A percentile compares a stretch with the other conserved stretches of the same genome.
phyloP scores from a whole-genome alignment of 2,329 filamentous ascomycete species.

The Septoria linicola region DNA sequence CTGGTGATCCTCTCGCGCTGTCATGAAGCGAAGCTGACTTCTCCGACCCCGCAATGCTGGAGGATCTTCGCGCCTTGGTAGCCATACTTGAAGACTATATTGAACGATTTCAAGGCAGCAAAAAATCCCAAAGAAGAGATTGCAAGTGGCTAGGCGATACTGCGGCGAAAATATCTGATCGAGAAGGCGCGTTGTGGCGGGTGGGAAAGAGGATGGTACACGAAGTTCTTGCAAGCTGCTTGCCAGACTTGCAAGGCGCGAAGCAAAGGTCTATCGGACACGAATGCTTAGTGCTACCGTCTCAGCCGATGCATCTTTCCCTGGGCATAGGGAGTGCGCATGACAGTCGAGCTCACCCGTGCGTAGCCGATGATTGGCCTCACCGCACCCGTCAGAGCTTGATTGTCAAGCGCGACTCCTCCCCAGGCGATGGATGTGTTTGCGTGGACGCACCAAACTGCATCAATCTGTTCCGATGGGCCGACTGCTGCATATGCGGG shows the following conservation, averaged over 20 bases:
- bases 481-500: background rate
- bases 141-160: background rate
- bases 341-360: conserved; percentile 11
- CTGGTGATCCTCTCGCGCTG: conserved; percentile 32
- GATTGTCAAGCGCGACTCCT: conserved; percentile 11
- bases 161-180: background rate
- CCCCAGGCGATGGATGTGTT: background rate
- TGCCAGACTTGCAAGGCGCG: conserved; percentile 10
- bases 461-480: conserved; percentile 2
- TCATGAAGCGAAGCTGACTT: conserved; percentile 29
- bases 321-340: conserved; percentile 6
- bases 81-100: conserved; percentile 6
- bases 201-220: background rate
- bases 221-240: background rate
- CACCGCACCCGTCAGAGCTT: conserved; percentile 3
- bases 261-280: conserved; percentile 4
- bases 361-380: conserved; percentile 14
- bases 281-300: conserved; percentile 1
- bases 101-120: too few species aligned
- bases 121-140: background rate
- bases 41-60: conserved; percentile 16
- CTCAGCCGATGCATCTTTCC: background rate
- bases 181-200: background rate
- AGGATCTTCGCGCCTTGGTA: conserved; percentile 4
- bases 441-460: conserved; percentile 5